A percentile compares a stretch with the other conserved stretches of the same genome.
Conservation (phyloP, 495 filamentous ascomycete genomes). For the Bathelium albidoporum region DNA sequence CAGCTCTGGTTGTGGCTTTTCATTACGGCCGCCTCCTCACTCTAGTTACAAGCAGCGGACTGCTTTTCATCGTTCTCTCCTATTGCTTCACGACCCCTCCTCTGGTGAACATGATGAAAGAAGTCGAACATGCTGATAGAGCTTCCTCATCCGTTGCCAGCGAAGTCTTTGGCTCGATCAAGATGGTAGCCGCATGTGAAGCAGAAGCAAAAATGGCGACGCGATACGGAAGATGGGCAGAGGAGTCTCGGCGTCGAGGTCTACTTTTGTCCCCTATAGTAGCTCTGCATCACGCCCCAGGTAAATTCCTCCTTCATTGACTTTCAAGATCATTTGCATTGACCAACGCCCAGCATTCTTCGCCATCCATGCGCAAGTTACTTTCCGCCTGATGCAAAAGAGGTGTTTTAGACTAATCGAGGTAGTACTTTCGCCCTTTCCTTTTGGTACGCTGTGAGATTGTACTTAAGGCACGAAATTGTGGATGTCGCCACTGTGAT, state of each 20-base stretch:
- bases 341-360: too few relatives aligned
- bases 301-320: background rate
- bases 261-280: background rate
- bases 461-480: background rate
- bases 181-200: constrained; percentile 13
- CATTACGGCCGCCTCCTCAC: constrained; percentile 32
- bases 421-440: background rate
- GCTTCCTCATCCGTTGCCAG: constrained; percentile 12
- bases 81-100: constrained; percentile 12
- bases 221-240: background rate
- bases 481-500: background rate
- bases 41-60: constrained; percentile 25
- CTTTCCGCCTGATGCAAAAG: too few relatives aligned
- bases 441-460: background rate
- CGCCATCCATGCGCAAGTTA: too few relatives aligned
- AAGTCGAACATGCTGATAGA: background rate
- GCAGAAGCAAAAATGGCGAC: background rate
- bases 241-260: background rate
- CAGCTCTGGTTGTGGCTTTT: constrained; percentile 33
- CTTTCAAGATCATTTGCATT: too few relatives aligned
- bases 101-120: background rate
- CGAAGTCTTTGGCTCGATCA: constrained; percentile 17
- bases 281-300: background rate
- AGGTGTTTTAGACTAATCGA: too few relatives aligned
- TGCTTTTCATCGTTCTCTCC: constrained; percentile 23